A percentile compares a stretch with the other conserved stretches of the same genome.
These are phyloP conservation scores for Phlebiopsis flavidoalba DNA, from an alignment of 768 basidiomycete genomes.

Conservation along the genomic window DNA sequence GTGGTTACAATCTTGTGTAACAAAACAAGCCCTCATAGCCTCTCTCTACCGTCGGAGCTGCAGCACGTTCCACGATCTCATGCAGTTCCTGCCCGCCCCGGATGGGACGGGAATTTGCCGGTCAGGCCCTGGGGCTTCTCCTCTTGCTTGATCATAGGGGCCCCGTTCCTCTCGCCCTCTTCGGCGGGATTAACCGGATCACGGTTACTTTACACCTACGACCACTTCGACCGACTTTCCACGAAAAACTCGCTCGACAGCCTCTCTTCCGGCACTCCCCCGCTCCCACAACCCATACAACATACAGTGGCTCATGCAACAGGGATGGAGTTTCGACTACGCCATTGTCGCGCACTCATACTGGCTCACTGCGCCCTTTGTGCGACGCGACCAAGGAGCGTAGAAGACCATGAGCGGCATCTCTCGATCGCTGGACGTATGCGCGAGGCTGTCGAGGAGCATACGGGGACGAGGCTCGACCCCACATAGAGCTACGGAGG, in stretches of 20 bases:
- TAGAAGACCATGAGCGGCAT: not conserved
- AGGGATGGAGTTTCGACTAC: slow-evolving; percentile 1
- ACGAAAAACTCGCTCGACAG: not conserved
- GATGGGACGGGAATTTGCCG: not conserved
- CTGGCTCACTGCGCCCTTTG: not conserved
- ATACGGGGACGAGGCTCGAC: not conserved
- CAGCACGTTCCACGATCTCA: not conserved
- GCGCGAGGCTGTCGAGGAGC: not conserved
- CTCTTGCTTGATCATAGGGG: not conserved
- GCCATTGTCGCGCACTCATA: not conserved
- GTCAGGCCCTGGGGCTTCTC: not conserved
- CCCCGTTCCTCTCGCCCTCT: not conserved
- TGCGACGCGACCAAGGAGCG: slow-evolving; percentile 1
- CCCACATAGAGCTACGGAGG: not conserved
- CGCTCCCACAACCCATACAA: not conserved
- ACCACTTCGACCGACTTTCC: not conserved
- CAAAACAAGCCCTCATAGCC: not conserved
- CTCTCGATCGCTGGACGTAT: not conserved
- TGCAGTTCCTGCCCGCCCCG: slow-evolving; percentile 1
- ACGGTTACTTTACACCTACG: not conserved
- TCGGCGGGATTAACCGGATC: not conserved
- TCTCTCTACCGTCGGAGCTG: not conserved
- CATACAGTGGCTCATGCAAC: not conserved
- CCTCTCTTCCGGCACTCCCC: not conserved
- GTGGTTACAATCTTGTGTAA: not conserved